phyloP scores from a whole-genome alignment of 225 moss, liverwort and hornwort genomes.

The Straminergon stramineum region DNA sequence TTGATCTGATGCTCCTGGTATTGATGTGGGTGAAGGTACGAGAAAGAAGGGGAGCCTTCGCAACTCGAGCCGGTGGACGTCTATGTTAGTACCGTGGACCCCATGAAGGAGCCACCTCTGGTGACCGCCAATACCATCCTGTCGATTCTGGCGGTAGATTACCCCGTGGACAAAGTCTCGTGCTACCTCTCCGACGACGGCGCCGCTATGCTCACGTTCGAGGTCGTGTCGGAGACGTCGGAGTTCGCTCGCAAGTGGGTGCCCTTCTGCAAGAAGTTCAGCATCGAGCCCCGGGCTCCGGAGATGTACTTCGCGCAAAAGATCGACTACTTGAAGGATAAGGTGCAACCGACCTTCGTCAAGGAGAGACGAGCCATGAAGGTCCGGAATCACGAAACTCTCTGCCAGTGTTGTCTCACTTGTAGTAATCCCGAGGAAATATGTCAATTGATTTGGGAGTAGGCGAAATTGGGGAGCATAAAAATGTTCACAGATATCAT shows the following conservation, averaged over 20 bases:
- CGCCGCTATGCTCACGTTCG: conserved; percentile 90
- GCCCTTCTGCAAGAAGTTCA: conserved; percentile 89
- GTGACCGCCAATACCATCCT: conserved; percentile 85
- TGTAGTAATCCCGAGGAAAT: not conserved
- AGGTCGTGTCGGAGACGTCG: conserved; percentile 71
- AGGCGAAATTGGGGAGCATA: not conserved
- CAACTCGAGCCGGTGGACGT: conserved; percentile 58
- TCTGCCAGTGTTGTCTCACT: not conserved
- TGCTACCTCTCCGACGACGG: conserved; percentile 94
- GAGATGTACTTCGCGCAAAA: conserved; percentile 94
- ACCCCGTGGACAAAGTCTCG: conserved; percentile 94
- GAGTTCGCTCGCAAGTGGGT: conserved; percentile 95
- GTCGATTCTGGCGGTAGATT: conserved; percentile 71
- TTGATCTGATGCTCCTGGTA: not conserved
- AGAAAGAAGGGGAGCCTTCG: conserved; percentile 82
- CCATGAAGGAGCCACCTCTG: conserved; percentile 78
- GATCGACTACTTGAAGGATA: conserved; percentile 91
- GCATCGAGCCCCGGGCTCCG: conserved; percentile 84
- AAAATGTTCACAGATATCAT: not conserved
- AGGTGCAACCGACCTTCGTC: conserved; percentile 89
- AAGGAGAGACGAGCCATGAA: conserved; percentile 97
- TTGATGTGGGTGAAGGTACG: conserved; percentile 32
- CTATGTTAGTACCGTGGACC: conserved; percentile 86
- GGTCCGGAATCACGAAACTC: conserved; percentile 1
- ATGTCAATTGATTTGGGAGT: not conserved